Evolutionary conservation across 306 rosid species (phyloP).

Genomic region (Acacia melanoxylon): DNA sequence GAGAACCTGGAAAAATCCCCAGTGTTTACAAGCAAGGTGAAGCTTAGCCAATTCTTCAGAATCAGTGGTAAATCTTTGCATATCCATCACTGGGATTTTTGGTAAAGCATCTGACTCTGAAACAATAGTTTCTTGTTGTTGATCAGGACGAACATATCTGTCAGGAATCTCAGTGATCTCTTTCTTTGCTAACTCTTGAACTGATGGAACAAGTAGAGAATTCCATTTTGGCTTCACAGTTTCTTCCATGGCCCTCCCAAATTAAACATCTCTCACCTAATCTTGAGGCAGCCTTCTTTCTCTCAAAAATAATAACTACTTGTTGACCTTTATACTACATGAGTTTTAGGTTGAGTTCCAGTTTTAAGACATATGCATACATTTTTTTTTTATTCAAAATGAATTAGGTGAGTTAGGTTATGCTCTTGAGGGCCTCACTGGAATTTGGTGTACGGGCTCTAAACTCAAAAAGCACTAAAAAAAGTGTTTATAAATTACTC

Average conservation of each 20-base stretch:
- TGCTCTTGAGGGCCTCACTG: too few relatives aligned
- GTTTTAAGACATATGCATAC: too few relatives aligned
- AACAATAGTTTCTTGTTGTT: not conserved
- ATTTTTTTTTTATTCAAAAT: too few relatives aligned
- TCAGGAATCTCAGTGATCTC: constrained; percentile 14
- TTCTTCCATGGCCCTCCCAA: not conserved
- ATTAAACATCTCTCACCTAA: not conserved
- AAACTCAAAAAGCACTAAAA: too few relatives aligned
- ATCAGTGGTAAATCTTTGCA: constrained; percentile 23
- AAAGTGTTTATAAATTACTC: too few relatives aligned
- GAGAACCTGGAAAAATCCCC: constrained; percentile 45
- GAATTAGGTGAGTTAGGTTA: too few relatives aligned
- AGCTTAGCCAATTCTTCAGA: constrained; percentile 29
- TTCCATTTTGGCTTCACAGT: not conserved
- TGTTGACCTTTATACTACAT: too few relatives aligned
- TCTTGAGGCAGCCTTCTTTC: not conserved
- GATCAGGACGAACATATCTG: constrained; percentile 36
- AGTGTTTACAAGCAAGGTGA: constrained; percentile 34
- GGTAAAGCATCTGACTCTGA: not conserved
- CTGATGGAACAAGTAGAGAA: constrained; percentile 43
- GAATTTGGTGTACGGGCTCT: too few relatives aligned
- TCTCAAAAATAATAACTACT: too few relatives aligned
- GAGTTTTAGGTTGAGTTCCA: too few relatives aligned
- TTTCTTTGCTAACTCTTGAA: constrained; percentile 33
- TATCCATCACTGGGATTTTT: constrained; percentile 40